Conservation (phyloP, 352 stramenopile species). For the Globisporangium irregulare region DNA sequence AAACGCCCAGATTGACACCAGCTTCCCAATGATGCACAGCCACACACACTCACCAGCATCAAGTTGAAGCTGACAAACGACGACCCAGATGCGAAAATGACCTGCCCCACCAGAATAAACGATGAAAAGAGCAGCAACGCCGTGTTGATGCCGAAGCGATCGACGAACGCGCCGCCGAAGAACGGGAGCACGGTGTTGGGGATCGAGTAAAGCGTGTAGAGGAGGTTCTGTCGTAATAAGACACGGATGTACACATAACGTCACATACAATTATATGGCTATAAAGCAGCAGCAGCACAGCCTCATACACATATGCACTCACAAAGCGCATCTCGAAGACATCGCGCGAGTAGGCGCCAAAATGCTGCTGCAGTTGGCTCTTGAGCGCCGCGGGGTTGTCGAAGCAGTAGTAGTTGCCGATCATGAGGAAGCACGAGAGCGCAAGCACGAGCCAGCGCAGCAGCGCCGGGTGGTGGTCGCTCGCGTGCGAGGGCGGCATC, state of each 20-base stretch:
- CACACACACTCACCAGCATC: slow-evolving; percentile 43
- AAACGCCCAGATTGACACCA: too few species aligned
- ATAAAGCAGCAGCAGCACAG: background rate
- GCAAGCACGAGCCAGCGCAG: slow-evolving; percentile 86
- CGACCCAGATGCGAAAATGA: slow-evolving; percentile 87
- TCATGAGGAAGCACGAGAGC: slow-evolving; percentile 84
- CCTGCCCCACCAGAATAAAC: slow-evolving; percentile 77
- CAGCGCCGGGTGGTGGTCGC: slow-evolving; percentile 17
- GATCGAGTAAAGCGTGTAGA: slow-evolving; percentile 94
- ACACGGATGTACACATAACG: too few species aligned
- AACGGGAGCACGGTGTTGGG: slow-evolving; percentile 93
- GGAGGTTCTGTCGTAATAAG: slow-evolving; percentile 64
- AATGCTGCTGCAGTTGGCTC: slow-evolving; percentile 84
- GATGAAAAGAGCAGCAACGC: slow-evolving; percentile 86
- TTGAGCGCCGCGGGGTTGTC: slow-evolving; percentile 88
- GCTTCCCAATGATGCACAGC: background rate
- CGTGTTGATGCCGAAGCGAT: slow-evolving; percentile 62
- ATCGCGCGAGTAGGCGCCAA: slow-evolving; percentile 61
- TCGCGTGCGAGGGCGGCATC: background rate
- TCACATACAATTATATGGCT: too few species aligned
- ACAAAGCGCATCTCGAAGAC: slow-evolving; percentile 85
- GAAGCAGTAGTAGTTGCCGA: slow-evolving; percentile 91
- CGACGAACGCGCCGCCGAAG: slow-evolving; percentile 91
- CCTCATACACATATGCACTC: background rate
- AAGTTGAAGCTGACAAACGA: slow-evolving; percentile 70